phyloP scores from a whole-genome alignment of 1,284 basidiomycete species.

The Prillingera fragicola region DNA sequence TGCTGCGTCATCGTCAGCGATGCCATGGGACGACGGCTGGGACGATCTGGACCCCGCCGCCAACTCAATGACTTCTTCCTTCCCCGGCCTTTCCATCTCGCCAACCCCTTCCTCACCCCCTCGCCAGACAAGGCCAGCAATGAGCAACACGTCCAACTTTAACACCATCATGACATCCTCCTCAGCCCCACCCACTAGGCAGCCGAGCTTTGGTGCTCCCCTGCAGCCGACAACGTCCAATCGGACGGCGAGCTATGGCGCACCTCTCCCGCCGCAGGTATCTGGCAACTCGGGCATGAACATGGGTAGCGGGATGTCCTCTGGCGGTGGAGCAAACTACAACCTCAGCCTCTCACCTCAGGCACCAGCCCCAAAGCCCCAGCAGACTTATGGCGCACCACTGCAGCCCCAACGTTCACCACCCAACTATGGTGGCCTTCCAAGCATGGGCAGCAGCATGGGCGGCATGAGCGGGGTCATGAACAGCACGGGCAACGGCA shows the following conservation, averaged over 20 bases:
- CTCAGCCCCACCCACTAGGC: no score
- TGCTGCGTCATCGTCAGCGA: neutral
- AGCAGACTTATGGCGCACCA: no score
- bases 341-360: no score
- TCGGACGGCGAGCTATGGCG: no score
- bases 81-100: constrained; percentile 8
- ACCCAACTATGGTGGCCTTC: constrained; percentile 1
- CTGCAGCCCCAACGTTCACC: neutral
- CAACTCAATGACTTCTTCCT: constrained; percentile 24
- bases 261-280: no score
- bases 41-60: constrained; percentile 22
- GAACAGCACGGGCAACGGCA: neutral
- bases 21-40: constrained; percentile 41
- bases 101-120: constrained; percentile 3
- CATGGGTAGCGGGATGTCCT: no score
- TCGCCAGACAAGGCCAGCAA: constrained; percentile 4
- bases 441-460: neutral
- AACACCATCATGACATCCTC: no score
- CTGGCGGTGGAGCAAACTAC: no score
- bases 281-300: no score
- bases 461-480: neutral
- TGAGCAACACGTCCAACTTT: neutral
- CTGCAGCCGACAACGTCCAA: no score
- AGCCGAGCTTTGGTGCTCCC: no score
- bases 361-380: no score